Percentiles rank a stretch among this genome's conserved stretches.
Conservation (phyloP, 176 grass and related monocot species). For the Juncus inflexus region DNA sequence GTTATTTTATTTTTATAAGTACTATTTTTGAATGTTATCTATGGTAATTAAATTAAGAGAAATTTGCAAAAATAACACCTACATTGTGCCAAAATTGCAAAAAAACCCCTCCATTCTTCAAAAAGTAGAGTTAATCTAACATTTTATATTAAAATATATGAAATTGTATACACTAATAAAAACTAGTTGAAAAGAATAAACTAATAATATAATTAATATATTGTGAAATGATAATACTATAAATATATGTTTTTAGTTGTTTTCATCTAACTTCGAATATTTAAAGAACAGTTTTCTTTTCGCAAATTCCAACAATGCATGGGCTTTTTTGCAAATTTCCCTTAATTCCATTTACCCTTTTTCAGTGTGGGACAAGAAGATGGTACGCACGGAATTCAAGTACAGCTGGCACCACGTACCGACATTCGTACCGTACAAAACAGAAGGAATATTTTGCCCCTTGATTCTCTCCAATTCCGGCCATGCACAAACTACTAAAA, state of each 20-base stretch:
- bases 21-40: background rate
- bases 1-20: slow-evolving; percentile 29
- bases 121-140: background rate
- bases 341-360: background rate
- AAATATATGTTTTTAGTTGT: too few relatives aligned
- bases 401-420: slow-evolving; percentile 91
- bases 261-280: slow-evolving; percentile 7
- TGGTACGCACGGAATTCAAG: slow-evolving; percentile 83
- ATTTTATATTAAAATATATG: slow-evolving; percentile 36
- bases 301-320: too few relatives aligned
- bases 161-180: slow-evolving; percentile 12
- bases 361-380: slow-evolving; percentile 99
- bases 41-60: too few relatives aligned
- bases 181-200: too few relatives aligned
- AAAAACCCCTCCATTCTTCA: background rate
- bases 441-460: slow-evolving; percentile 70
- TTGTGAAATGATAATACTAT: too few relatives aligned
- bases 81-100: background rate
- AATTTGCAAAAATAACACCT: too few relatives aligned
- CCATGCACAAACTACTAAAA: slow-evolving; percentile 83
- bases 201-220: too few relatives aligned
- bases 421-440: slow-evolving; percentile 80
- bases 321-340: too few relatives aligned
- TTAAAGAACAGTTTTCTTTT: slow-evolving; percentile 28
- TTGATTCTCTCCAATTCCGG: slow-evolving; percentile 73